Conservation (phyloP, 495 filamentous ascomycete genomes). For the Cryomyces minteri region DNA sequence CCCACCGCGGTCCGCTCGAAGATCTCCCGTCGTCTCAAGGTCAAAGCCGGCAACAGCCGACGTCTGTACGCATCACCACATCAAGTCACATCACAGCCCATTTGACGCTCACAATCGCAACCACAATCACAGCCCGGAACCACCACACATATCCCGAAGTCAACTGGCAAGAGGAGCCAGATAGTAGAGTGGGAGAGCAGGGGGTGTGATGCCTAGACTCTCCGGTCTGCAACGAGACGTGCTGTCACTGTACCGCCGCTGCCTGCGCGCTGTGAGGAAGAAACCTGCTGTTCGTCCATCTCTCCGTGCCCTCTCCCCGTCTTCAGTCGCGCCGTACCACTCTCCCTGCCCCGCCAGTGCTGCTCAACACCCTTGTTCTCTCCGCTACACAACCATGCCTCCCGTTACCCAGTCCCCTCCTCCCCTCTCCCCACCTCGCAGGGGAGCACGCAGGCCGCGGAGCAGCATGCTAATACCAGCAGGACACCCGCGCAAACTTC, state of each 20-base stretch:
- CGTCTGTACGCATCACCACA: too few species aligned
- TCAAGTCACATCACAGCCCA: too few species aligned
- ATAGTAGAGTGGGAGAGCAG: background rate
- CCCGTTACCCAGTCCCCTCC: background rate
- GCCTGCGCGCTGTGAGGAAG: constrained; percentile 57
- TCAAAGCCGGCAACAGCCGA: too few species aligned
- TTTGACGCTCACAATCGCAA: too few species aligned
- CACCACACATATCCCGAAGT: background rate
- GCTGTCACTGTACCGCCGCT: constrained; percentile 67
- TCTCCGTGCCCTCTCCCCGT: too few species aligned
- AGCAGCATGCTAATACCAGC: background rate
- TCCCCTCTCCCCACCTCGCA: background rate
- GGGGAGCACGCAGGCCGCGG: background rate
- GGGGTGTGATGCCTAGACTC: constrained; percentile 26
- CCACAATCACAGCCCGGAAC: background rate
- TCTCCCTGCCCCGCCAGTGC: too few species aligned
- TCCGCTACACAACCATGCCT: background rate
- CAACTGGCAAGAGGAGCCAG: background rate
- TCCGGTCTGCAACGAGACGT: constrained; percentile 91
- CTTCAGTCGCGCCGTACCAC: too few species aligned
- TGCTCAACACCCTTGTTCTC: too few species aligned
- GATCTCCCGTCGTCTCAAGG: too few species aligned
- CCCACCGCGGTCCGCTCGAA: too few species aligned
- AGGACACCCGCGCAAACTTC: constrained; percentile 6
- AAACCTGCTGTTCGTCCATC: constrained; percentile 51